Conservation (phyloP, 345 rosid genomes). For the Rhizophora mangle region DNA sequence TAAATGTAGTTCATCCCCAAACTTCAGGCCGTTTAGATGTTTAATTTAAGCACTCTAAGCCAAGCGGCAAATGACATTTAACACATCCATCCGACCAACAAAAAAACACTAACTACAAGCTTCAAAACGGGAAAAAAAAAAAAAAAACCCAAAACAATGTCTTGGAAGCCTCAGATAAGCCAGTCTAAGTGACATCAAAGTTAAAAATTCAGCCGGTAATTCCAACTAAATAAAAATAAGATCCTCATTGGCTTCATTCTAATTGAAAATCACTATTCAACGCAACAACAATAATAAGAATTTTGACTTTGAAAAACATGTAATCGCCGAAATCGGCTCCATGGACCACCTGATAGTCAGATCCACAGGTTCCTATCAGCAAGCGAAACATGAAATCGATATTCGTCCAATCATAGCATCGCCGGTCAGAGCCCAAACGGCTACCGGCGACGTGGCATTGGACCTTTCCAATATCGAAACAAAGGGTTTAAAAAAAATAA, state of each 20-base stretch:
- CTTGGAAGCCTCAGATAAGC: slow-evolving; percentile 54
- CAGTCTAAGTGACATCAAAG: slow-evolving; percentile 42
- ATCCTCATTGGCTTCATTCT: slow-evolving; percentile 49
- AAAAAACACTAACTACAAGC: too few species aligned
- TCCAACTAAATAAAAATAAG: slow-evolving; percentile 42
- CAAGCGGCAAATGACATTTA: too few species aligned
- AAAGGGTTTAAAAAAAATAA: not conserved
- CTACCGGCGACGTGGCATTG: slow-evolving; percentile 66
- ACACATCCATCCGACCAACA: too few species aligned
- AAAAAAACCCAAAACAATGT: too few species aligned
- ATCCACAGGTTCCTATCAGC: slow-evolving; percentile 66
- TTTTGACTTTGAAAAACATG: slow-evolving; percentile 4
- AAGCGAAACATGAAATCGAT: slow-evolving; percentile 42
- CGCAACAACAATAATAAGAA: not conserved
- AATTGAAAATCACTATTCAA: slow-evolving; percentile 16
- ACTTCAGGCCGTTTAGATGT: too few species aligned
- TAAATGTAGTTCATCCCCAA: too few species aligned
- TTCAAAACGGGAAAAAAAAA: too few species aligned
- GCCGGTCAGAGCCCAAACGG: slow-evolving; percentile 45
- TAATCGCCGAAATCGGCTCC: slow-evolving; percentile 69
- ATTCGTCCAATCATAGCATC: slow-evolving; percentile 59
- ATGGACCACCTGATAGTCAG: slow-evolving; percentile 22
- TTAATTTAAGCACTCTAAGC: too few species aligned
- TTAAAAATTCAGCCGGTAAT: slow-evolving; percentile 74
- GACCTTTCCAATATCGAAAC: slow-evolving; percentile 15